Conservation (phyloP, 2,329 filamentous ascomycete species). For the Eutypella sp. region DNA sequence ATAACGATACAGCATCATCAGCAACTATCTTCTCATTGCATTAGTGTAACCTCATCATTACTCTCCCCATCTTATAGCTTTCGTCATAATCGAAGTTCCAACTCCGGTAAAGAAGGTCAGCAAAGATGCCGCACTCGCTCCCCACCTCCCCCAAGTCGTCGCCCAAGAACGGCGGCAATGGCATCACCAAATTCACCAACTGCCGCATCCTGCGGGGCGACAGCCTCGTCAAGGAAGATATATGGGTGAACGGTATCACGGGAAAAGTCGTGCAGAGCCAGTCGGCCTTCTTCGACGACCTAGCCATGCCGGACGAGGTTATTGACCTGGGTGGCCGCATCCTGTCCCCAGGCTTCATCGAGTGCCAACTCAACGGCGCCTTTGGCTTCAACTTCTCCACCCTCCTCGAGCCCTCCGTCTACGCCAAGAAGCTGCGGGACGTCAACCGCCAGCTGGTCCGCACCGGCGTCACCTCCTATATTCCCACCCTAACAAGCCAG, state of each 20-base stretch:
- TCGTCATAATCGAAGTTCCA: too few species aligned
- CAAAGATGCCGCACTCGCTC: conserved; percentile 27
- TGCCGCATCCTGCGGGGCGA: conserved; percentile 70
- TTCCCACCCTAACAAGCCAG: conserved; percentile 82
- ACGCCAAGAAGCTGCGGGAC: conserved; percentile 65
- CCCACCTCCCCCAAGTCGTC: conserved; percentile 41
- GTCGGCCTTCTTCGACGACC: conserved; percentile 62
- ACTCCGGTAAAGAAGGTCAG: too few species aligned
- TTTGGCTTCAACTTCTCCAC: conserved; percentile 91
- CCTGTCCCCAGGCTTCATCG: conserved; percentile 79
- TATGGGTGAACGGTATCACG: conserved; percentile 81
- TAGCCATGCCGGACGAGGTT: conserved; percentile 64
- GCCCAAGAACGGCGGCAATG: conserved; percentile 35
- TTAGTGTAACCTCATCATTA: too few species aligned
- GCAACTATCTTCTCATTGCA: background rate
- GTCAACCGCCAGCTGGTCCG: conserved; percentile 67
- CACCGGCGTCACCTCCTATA: conserved; percentile 83
- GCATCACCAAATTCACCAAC: conserved; percentile 85
- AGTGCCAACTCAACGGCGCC: conserved; percentile 86
- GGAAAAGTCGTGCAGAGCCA: conserved; percentile 77
- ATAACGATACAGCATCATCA: conserved; percentile 2
- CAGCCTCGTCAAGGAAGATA: conserved; percentile 65
- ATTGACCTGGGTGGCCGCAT: conserved; percentile 81
- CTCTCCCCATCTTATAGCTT: too few species aligned
- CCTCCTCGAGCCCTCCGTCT: conserved; percentile 61